Evolutionary conservation across 2,329 filamentous ascomycete genomes (phyloP).

Genomic region (Fusarium euwallaceae): DNA sequence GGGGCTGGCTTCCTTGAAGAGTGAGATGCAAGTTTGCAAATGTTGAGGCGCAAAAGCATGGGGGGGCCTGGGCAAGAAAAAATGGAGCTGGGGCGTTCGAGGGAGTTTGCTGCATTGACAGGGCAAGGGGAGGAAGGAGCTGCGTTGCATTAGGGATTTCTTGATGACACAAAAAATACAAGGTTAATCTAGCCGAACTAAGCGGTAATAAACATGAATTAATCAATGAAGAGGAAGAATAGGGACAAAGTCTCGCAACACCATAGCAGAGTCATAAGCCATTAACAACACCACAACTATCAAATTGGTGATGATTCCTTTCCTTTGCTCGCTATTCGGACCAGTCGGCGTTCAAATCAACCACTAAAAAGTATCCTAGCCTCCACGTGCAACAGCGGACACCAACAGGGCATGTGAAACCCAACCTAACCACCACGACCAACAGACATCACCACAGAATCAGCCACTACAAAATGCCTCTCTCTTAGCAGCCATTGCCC

Average conservation of each 20-base stretch:
- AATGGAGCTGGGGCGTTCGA: conserved; percentile 13
- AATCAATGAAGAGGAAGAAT: not conserved
- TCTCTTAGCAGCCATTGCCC: conserved; percentile 3
- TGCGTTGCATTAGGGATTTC: not conserved
- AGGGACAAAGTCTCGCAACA: not conserved
- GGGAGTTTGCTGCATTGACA: not conserved
- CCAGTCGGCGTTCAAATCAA: not conserved
- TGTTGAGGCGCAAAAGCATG: not conserved
- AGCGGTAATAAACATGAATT: not conserved
- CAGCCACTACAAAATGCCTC: conserved; percentile 7
- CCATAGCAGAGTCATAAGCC: not conserved
- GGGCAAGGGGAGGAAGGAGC: conserved; percentile 1
- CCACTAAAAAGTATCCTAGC: conserved; percentile 18
- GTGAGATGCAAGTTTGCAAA: conserved; percentile 1
- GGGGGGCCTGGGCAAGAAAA: not conserved
- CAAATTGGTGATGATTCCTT: not conserved
- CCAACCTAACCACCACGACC: conserved; percentile 1
- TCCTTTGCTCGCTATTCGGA: not conserved
- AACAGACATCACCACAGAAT: not conserved
- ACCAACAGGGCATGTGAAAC: conserved; percentile 17
- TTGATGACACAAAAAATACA: not conserved
- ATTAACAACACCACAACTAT: not conserved
- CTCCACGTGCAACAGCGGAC: conserved; percentile 25
- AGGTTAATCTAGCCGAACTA: conserved; percentile 3
- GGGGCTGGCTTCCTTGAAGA: not conserved